These are phyloP conservation scores for Alternaria atra DNA, from an alignment of 2,329 filamentous ascomycete species.

Conservation along the genomic window DNA sequence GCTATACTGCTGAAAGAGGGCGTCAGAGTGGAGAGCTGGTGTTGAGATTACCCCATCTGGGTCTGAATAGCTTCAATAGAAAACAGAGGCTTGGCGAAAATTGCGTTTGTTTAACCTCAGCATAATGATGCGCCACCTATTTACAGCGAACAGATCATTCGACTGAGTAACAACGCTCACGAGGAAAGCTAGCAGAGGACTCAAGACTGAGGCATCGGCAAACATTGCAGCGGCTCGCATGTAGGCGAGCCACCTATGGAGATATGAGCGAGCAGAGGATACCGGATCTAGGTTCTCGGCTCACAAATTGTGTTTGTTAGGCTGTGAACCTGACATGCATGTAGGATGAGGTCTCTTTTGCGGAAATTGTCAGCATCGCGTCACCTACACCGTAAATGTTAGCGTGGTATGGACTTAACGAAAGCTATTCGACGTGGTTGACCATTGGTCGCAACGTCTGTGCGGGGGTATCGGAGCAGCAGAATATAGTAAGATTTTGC, in stretches of 20 bases:
- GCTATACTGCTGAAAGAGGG: conserved; percentile 18
- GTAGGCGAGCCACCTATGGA: not conserved
- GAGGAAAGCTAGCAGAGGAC: not conserved
- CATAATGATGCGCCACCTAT: not conserved
- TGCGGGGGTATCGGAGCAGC: not conserved
- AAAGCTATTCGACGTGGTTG: not conserved
- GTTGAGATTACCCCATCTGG: conserved; percentile 30
- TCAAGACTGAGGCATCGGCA: not conserved
- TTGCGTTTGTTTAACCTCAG: not conserved
- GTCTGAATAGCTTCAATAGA: conserved; percentile 44
- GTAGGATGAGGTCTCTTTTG: not conserved
- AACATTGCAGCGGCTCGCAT: conserved; percentile 3
- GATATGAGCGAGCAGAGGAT: not conserved
- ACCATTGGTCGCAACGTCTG: not conserved
- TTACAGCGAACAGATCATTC: not conserved
- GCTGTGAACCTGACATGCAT: not conserved
- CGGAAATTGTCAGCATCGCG: not conserved
- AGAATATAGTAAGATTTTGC: not conserved
- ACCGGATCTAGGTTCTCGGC: not conserved
- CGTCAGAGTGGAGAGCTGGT: conserved; percentile 20
- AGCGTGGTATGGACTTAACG: not conserved
- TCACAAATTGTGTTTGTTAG: not conserved
- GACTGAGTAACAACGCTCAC: not conserved
- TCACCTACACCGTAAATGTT: not conserved
- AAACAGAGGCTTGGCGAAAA: conserved; percentile 28